Conservation (phyloP, 1,284 basidiomycete genomes). For the Leccinum pallidistipes region DNA sequence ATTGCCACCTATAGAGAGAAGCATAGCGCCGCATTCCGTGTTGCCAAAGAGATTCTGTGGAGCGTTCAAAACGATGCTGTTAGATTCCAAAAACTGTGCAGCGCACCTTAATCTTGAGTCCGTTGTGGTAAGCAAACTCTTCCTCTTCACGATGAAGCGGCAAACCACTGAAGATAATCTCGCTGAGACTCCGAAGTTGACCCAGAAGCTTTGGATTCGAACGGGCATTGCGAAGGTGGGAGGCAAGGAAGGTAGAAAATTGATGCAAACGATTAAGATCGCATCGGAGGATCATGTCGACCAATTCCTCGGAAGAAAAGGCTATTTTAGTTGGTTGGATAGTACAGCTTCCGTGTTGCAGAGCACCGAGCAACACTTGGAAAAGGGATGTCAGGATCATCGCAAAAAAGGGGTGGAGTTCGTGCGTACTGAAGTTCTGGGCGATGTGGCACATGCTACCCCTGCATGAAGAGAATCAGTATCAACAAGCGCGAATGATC, state of each 20-base stretch:
- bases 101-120: conserved; percentile 56
- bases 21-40: conserved; percentile 69
- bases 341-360: conserved; percentile 70
- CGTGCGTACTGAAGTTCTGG: conserved; percentile 60
- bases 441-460: conserved; percentile 73
- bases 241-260: conserved; percentile 64
- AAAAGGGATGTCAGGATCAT: conserved; percentile 25
- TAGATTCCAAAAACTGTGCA: conserved; percentile 5
- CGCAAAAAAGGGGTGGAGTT: conserved; percentile 18
- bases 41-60: conserved; percentile 67
- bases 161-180: conserved; percentile 63
- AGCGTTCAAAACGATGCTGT: conserved; percentile 10
- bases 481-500: conserved; percentile 16
- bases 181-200: conserved; percentile 54
- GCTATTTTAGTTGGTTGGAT: conserved; percentile 63
- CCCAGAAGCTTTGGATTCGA: conserved; percentile 59
- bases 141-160: conserved; percentile 63
- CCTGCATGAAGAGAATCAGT: conserved; percentile 42
- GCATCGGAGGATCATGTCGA: conserved; percentile 67
- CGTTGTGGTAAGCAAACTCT: conserved; percentile 57
- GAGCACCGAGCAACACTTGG: conserved; percentile 59
- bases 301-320: conserved; percentile 67
- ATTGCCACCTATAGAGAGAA: conserved; percentile 50
- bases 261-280: conserved; percentile 69
- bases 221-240: conserved; percentile 60